phyloP scores from a whole-genome alignment of 192 early-diverging fungal genomes.

The Coemansia sp. region DNA sequence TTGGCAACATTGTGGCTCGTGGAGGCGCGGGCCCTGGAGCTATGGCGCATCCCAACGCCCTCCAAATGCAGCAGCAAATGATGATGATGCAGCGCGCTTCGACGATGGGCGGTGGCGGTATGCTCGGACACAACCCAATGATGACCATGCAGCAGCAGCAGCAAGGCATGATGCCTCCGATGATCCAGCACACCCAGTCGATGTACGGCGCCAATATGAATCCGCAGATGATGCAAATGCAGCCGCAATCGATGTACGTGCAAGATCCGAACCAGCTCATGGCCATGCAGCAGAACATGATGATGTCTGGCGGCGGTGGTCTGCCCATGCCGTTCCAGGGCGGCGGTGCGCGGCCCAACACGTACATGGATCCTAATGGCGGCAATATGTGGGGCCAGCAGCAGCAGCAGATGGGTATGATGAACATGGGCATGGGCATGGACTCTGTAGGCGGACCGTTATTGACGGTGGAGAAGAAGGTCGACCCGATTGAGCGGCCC shows the following conservation, averaged over 20 bases:
- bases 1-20: slow-evolving; percentile 36
- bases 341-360: slow-evolving; percentile 32
- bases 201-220: slow-evolving; percentile 32
- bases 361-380: slow-evolving; percentile 39
- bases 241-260: slow-evolving; percentile 38
- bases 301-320: slow-evolving; percentile 26
- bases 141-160: slow-evolving; percentile 33
- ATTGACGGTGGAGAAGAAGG: slow-evolving; percentile 53
- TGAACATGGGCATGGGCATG: slow-evolving; percentile 46
- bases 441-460: slow-evolving; percentile 46
- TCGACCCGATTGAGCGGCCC: slow-evolving; percentile 47
- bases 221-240: slow-evolving; percentile 39
- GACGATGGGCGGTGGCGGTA: slow-evolving; percentile 16
- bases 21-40: slow-evolving; percentile 12
- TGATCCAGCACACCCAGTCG: slow-evolving; percentile 32
- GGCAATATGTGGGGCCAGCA: slow-evolving; percentile 47
- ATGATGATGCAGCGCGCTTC: slow-evolving; percentile 47
- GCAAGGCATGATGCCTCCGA: slow-evolving; percentile 25
- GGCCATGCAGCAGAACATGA: slow-evolving; percentile 26
- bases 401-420: slow-evolving; percentile 29
- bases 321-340: slow-evolving; percentile 43
- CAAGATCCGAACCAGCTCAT: slow-evolving; percentile 39
- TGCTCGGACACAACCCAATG: slow-evolving; percentile 20
- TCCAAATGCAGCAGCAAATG: slow-evolving; percentile 24
- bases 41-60: slow-evolving; percentile 12